Percentiles rank a stretch among this genome's conserved stretches.
Evolutionary conservation across 495 filamentous ascomycete species (phyloP).

Genomic region (Cryomyces minteri): DNA sequence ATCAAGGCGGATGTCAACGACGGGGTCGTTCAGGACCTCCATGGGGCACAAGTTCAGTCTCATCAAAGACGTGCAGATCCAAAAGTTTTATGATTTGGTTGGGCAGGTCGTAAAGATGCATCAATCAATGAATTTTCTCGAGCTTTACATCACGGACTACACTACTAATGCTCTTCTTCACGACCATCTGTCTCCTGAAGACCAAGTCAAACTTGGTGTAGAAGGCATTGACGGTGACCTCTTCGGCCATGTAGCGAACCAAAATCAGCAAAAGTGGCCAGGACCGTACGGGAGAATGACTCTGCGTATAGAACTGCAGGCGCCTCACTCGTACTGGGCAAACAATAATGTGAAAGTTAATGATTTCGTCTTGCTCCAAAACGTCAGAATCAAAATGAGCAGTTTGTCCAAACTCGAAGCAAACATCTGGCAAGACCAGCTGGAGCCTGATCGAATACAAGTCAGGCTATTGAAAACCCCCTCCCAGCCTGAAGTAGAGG

Average conservation of each 20-base stretch:
- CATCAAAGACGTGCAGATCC: slow-evolving; percentile 40
- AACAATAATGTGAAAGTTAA: slow-evolving; percentile 34
- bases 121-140: slow-evolving; percentile 24
- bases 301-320: slow-evolving; percentile 54
- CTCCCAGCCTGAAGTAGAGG: slow-evolving; percentile 27
- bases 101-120: slow-evolving; percentile 59
- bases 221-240: slow-evolving; percentile 28
- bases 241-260: slow-evolving; percentile 23
- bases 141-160: slow-evolving; percentile 76
- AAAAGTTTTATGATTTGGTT: slow-evolving; percentile 47
- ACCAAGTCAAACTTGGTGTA: slow-evolving; percentile 15
- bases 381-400: slow-evolving; percentile 48
- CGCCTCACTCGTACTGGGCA: slow-evolving; percentile 42
- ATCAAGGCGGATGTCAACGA: neutral
- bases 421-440: slow-evolving; percentile 41
- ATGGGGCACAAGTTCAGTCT: slow-evolving; percentile 35
- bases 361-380: slow-evolving; percentile 44
- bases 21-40: too few species aligned
- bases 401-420: slow-evolving; percentile 44
- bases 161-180: slow-evolving; percentile 47
- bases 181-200: slow-evolving; percentile 30
- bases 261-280: slow-evolving; percentile 36
- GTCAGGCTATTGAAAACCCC: too few species aligned
- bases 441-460: too few species aligned
- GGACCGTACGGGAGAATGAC: slow-evolving; percentile 64